A percentile compares a stretch with the other conserved stretches of the same genome.
These are phyloP conservation scores for Forsythia viridissima DNA, from an alignment of 257 asterid species.

Conservation along the genomic window DNA sequence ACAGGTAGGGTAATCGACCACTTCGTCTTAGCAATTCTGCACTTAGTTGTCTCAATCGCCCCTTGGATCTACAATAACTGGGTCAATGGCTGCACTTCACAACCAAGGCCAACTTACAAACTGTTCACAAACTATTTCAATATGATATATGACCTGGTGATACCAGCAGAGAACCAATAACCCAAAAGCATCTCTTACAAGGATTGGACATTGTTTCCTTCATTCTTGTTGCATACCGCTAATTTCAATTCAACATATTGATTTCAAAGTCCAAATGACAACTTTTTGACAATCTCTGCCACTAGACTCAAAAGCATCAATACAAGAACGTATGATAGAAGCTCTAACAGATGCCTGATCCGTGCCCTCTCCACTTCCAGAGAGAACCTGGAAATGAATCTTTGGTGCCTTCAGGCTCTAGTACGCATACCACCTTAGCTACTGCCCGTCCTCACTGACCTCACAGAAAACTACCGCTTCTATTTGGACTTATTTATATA, in stretches of 20 bases:
- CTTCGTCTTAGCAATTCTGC: not conserved
- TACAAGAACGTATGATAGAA: not conserved
- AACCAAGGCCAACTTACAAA: not conserved
- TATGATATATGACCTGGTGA: not conserved
- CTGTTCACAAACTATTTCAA: not conserved
- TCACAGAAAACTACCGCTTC: not conserved
- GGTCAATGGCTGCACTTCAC: not conserved
- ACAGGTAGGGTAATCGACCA: not conserved
- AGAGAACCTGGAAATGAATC: not conserved
- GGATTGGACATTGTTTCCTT: not conserved
- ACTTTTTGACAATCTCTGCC: not conserved
- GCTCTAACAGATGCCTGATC: not conserved
- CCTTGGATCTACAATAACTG: not conserved
- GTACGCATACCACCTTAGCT: too few relatives aligned
- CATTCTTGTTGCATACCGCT: not conserved
- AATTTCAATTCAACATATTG: not conserved
- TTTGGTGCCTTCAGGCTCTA: too few relatives aligned
- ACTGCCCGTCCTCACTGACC: not conserved
- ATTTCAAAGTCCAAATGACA: not conserved
- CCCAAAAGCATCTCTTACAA: not conserved
- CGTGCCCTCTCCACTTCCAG: not conserved
- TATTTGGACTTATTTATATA: not conserved
- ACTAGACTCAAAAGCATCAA: not conserved
- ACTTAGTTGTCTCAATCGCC: not conserved
- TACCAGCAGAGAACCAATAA: not conserved